These are phyloP conservation scores for Microsporum canis DNA, from an alignment of 2,329 filamentous ascomycete species.

Conservation along the genomic window DNA sequence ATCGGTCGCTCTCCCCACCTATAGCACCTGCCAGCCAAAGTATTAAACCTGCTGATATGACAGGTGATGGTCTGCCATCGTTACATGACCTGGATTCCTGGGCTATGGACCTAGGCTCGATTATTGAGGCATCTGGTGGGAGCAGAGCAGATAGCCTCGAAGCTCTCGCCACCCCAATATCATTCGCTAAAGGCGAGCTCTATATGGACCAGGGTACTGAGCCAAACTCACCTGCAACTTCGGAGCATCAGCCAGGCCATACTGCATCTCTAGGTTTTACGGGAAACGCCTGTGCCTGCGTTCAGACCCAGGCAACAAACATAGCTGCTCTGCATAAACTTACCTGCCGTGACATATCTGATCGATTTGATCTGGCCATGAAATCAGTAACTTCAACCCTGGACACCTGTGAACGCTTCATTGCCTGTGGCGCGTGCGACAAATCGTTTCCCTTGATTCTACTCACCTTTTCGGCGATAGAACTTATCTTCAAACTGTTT, in stretches of 20 bases:
- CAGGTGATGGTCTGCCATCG: not conserved
- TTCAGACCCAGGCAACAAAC: not conserved
- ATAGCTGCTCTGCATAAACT: not conserved
- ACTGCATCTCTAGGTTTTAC: not conserved
- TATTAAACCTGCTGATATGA: not conserved
- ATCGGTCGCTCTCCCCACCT: not conserved
- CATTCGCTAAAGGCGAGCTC: not conserved
- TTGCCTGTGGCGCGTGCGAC: not conserved
- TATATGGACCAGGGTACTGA: not conserved
- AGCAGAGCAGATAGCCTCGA: not conserved
- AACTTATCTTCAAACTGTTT: slow-evolving; percentile 5
- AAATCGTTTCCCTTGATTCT: not conserved
- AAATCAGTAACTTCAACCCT: not conserved
- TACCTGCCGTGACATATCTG: not conserved
- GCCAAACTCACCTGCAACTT: not conserved
- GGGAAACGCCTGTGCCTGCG: not conserved
- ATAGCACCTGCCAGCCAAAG: not conserved
- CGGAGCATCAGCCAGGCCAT: not conserved
- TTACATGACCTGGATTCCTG: not conserved
- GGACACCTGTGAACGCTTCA: not conserved
- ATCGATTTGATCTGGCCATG: not conserved
- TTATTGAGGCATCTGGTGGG: not conserved
- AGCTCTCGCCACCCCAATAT: not conserved
- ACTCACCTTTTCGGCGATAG: slow-evolving; percentile 5
- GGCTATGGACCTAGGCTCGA: not conserved